These are phyloP conservation scores for Hydnum rufescens DNA, from an alignment of 768 basidiomycete genomes.

Conservation along the genomic window DNA sequence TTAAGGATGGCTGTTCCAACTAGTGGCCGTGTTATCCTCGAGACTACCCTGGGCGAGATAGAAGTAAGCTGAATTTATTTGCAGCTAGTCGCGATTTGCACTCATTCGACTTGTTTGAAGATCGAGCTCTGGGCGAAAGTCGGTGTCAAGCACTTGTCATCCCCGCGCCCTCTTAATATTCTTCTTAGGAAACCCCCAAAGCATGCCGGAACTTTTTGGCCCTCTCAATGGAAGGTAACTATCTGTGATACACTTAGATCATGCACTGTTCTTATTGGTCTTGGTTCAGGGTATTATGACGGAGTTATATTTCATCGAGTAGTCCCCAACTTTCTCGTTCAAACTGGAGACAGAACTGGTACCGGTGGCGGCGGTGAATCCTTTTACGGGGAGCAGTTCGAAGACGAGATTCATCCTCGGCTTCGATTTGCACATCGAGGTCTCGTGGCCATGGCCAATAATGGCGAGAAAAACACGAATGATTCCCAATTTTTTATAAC, in stretches of 20 bases:
- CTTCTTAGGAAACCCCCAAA: conserved; percentile 69
- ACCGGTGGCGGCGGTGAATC: conserved; percentile 88
- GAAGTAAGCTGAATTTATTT: conserved; percentile 14
- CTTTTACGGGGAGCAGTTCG: conserved; percentile 87
- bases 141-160: conserved; percentile 6
- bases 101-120: conserved; percentile 24
- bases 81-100: neutral
- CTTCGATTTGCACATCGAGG: conserved; percentile 81
- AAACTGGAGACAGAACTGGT: conserved; percentile 85
- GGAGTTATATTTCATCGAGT: conserved; percentile 90
- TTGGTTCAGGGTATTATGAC: conserved; percentile 71
- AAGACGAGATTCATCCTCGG: conserved; percentile 86
- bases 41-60: conserved; percentile 71
- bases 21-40: conserved; percentile 65
- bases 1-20: conserved; percentile 60
- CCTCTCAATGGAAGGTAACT: conserved; percentile 74
- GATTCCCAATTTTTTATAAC: conserved; percentile 94
- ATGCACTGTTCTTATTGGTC: neutral
- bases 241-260: conserved; percentile 5
- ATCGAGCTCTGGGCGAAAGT: conserved; percentile 90
- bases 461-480: conserved; percentile 69
- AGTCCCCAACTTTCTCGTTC: conserved; percentile 80
- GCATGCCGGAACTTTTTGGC: conserved; percentile 82
- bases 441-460: conserved; percentile 86
- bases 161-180: neutral